Percentiles rank a stretch among this genome's conserved stretches.
phyloP scores from a whole-genome alignment of 23 red algal genomes.

The Agarophyton chilense region DNA sequence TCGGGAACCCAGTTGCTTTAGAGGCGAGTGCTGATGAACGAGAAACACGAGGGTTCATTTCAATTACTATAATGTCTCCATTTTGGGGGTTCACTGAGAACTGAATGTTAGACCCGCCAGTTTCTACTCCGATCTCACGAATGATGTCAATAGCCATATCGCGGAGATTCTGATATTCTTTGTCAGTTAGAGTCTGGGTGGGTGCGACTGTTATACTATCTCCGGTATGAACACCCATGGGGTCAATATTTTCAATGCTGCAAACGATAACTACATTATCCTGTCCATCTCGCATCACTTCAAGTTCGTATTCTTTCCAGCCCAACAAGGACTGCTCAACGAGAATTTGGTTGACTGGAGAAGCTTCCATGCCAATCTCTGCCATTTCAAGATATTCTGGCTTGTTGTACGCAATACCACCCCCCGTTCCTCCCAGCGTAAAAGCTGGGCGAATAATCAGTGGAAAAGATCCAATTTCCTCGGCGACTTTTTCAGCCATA shows the following conservation, averaged over 20 bases:
- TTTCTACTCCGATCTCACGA: constrained; percentile 98
- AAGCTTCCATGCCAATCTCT: constrained; percentile 87
- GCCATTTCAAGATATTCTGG: constrained; percentile 96
- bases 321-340: constrained; percentile 95
- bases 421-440: constrained; percentile 97
- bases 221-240: constrained; percentile 99
- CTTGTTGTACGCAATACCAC: constrained; percentile 98
- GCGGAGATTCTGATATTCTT: constrained; percentile 96
- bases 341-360: constrained; percentile 90
- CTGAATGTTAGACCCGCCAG: constrained; percentile 98
- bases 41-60: constrained; percentile 99
- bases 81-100: constrained; percentile 92
- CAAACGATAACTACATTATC: constrained; percentile 99
- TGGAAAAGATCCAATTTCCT: constrained; percentile 88
- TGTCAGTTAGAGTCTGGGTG: constrained; percentile 94
- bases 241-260: constrained; percentile 98
- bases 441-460: constrained; percentile 98
- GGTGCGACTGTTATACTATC: constrained; percentile 98
- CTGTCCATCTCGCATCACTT: constrained; percentile 95
- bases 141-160: constrained; percentile 97
- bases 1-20: constrained; percentile 99
- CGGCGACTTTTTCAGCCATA: constrained; percentile 79
- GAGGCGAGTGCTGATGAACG: constrained; percentile 96
- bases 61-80: constrained; percentile 95
- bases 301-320: constrained; percentile 99